These are phyloP conservation scores for Kurtzmaniella quercitrusa DNA, from an alignment of 1,139 yeast genomes.

Conservation along the genomic window DNA sequence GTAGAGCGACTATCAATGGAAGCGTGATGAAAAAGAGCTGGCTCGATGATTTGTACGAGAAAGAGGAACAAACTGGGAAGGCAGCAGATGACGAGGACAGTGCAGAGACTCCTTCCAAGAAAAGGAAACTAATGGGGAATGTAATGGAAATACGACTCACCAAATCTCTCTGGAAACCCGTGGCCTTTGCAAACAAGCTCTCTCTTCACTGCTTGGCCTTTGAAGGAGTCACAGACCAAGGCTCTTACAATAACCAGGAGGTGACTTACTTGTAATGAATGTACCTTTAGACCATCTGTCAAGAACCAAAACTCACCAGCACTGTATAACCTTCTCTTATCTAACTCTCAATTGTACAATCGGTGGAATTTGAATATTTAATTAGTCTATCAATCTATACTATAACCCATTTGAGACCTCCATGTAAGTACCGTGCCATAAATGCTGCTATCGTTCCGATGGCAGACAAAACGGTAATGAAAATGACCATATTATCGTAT, in stretches of 20 bases:
- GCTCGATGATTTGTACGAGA: constrained; percentile 25
- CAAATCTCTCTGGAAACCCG: constrained; percentile 32
- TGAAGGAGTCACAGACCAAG: constrained; percentile 28
- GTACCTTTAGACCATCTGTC: neutral
- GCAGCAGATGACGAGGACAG: constrained; percentile 3
- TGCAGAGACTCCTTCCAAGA: constrained; percentile 9
- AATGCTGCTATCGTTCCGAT: constrained; percentile 24
- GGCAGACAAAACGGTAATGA: constrained; percentile 21
- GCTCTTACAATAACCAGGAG: constrained; percentile 14
- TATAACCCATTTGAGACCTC: constrained; percentile 15
- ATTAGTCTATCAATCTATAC: constrained; percentile 3
- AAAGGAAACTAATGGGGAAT: constrained; percentile 25
- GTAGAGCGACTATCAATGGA: constrained; percentile 33
- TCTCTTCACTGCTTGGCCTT: constrained; percentile 28
- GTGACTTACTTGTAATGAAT: constrained; percentile 15
- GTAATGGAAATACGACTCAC: constrained; percentile 30
- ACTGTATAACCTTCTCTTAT: too few relatives aligned
- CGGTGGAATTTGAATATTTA: neutral
- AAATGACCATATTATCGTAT: constrained; percentile 26
- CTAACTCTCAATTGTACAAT: too few relatives aligned
- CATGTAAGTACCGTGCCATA: constrained; percentile 22
- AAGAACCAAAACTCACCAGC: too few relatives aligned
- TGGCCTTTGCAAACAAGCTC: constrained; percentile 18
- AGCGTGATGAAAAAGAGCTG: constrained; percentile 32
- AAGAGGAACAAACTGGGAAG: constrained; percentile 2